Percentiles rank a stretch among this genome's conserved stretches.
These are phyloP conservation scores for Scheffersomyces spartinae DNA, from an alignment of 805 yeast species.

Conservation along the genomic window DNA sequence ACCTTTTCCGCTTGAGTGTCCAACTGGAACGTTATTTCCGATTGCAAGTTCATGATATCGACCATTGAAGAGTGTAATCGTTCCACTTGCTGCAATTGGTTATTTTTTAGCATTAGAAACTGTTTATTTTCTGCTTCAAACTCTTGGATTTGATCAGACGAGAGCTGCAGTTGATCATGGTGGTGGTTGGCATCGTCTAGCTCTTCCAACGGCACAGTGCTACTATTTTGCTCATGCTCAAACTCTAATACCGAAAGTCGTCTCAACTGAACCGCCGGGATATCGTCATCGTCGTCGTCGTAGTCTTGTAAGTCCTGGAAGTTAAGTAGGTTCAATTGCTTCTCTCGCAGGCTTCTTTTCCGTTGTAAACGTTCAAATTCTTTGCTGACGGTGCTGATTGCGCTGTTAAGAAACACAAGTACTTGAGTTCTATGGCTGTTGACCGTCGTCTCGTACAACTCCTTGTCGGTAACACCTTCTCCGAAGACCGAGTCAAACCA, in stretches of 20 bases:
- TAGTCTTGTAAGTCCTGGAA: slow-evolving; percentile 32
- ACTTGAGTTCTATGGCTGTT: slow-evolving; percentile 37
- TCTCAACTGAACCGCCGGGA: no score
- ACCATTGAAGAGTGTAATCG: slow-evolving; percentile 49
- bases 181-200: no score
- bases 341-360: slow-evolving; percentile 32
- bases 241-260: no score
- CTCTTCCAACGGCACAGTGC: no score
- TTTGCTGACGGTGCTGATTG: slow-evolving; percentile 30
- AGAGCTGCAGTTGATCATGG: no score
- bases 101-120: slow-evolving; percentile 41
- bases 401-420: slow-evolving; percentile 34
- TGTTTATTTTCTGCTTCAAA: slow-evolving; percentile 50
- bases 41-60: slow-evolving; percentile 66
- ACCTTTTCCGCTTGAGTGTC: slow-evolving; percentile 64
- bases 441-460: slow-evolving; percentile 24
- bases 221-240: no score
- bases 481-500: slow-evolving; percentile 11
- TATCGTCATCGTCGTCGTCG: slow-evolving; percentile 8
- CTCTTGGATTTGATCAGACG: slow-evolving; percentile 50
- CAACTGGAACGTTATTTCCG: slow-evolving; percentile 64
- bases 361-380: slow-evolving; percentile 38
- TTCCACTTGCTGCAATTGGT: slow-evolving; percentile 49
- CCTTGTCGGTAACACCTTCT: slow-evolving; percentile 22
- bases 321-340: slow-evolving; percentile 20